Base-by-base conservation (phyloP, 2,329 filamentous ascomycete species). In the Paraconiothyrium brasiliense region DNA sequence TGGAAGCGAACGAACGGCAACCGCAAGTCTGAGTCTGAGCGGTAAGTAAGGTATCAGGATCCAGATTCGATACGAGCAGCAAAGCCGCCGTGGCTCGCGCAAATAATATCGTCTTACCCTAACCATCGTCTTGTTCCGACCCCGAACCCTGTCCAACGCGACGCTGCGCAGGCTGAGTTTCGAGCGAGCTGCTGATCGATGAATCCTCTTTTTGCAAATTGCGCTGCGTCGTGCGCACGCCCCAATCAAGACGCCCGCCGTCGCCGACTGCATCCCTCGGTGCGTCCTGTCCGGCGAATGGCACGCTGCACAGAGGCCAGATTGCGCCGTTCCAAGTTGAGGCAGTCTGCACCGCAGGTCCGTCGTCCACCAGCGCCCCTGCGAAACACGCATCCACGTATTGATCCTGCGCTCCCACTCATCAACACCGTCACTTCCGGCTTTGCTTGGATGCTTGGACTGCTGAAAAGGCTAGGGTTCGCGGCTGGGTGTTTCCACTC, bases 271-370 rank as follows among this genome's bases (percentile, higher is more conserved):
- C 66, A 66, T 67, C 67, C 65, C 64, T 68, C 65, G 63, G 67
- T 56, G 57, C 44, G 57, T 55, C 59, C 44, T 60, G 59, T 62
- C 60, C 66, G 61, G 59, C 75, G 50, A 76, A 76, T 76, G 68
- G 71, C 58, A 59, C 58, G 43, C 47, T 63, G 57, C 49, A 51
- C 47, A 50, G 56, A 67, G 66, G 65, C 69, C 71, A 74, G 64
- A 68, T 68, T 71, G 67, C 66, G 54, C 64, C 58, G 67, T 70
- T 75, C 69, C 72, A 73, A 71, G 71, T 74, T 71, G 74, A 78
- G 70, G 75, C 75, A 77, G 68, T 73, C 71, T 76, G 74, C 74
- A 77, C 75, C 70, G 71, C 75, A 76, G 68, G 64, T 70, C 70
- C 73, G 69, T 69, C 68, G 68, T 67, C 64, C 34, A 48, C 65